Evolutionary conservation across 805 yeast genomes (phyloP), one percentile per base, ranked within the genome.

Genomic region (Nakazawaea siamensis): DNA sequence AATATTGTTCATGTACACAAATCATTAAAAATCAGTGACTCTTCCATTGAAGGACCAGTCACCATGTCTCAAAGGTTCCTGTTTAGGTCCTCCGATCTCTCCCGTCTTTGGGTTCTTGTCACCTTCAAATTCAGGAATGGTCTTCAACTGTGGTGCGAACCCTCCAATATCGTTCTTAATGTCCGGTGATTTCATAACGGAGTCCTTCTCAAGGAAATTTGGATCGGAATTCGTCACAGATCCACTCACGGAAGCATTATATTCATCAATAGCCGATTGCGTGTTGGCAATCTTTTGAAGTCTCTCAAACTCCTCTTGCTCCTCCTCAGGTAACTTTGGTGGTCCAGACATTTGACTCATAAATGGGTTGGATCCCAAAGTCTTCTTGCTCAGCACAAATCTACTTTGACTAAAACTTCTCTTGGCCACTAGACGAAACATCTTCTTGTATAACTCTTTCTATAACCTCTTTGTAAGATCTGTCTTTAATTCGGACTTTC

Each of bases 11-110:
- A n/a, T n/a, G n/a, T n/a, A n/a, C n/a, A 20, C 7, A 27, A 14
- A 5, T 7, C 21, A 13, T 53, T 58, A 92, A 51, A 92, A 92
- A 55, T 92, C 98, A 2, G 97, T 90, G 20, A 86, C 96, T 52
- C 97, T 73, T 0, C 98, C 98, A 51, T 92, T 90, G 57, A 80
- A 92, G 7, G 96, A 80, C 74, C 94, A 92, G 49, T 88, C 97
- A 13, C 87, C 87, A 48, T 85, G 90, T 48, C 77, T 75, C 43
- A 86, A 66, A 1, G 98, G 98, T 51, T 92, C 97, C 56, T 92
- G 97, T 51, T 92, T 92, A 18, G 98, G 98, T 0, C 98, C 98
- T 31, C 95, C 95, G 16, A 80, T 67, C 58, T 92, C 98, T 3
- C 98, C 98, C 1, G 98, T 92, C 39, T 65, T 70, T 0, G 98